Conservation (phyloP, 2,329 filamentous ascomycete species). For the Nakataea oryzae region DNA sequence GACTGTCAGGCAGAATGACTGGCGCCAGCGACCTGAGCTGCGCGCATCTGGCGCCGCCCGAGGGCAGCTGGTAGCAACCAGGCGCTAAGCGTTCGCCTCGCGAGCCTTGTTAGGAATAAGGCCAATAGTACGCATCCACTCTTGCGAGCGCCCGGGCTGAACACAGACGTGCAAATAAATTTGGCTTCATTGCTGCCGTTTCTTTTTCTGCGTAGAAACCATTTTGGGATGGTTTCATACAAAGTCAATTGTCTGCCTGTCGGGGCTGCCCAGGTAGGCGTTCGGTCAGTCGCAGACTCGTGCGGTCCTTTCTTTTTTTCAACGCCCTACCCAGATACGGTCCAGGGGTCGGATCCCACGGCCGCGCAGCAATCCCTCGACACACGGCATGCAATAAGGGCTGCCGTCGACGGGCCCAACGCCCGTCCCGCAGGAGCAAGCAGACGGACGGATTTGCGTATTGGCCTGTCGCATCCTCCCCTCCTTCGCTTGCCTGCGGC, state of each 20-base stretch:
- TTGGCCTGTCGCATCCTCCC: neutral
- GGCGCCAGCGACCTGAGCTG: neutral
- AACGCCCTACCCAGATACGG: too few species aligned
- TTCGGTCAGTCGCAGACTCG: too few species aligned
- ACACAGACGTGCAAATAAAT: neutral
- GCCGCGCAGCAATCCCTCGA: too few species aligned
- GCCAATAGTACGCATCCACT: neutral
- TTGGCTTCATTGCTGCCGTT: neutral
- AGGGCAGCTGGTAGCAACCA: neutral
- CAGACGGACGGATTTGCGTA: neutral
- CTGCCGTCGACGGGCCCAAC: too few species aligned
- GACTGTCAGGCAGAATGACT: neutral
- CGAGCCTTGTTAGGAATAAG: neutral
- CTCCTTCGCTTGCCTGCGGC: neutral
- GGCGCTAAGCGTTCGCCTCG: too few species aligned
- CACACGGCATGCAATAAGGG: too few species aligned
- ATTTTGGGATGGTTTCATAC: neutral
- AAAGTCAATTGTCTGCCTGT: neutral
- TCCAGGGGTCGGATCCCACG: too few species aligned
- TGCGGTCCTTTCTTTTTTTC: neutral
- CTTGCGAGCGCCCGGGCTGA: neutral
- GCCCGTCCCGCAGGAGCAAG: neutral
- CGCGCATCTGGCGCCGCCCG: neutral
- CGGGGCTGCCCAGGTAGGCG: too few species aligned
- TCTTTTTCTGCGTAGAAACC: neutral